Conservation (phyloP, 805 yeast species). For the Myxozyma vanderwaltii region DNA sequence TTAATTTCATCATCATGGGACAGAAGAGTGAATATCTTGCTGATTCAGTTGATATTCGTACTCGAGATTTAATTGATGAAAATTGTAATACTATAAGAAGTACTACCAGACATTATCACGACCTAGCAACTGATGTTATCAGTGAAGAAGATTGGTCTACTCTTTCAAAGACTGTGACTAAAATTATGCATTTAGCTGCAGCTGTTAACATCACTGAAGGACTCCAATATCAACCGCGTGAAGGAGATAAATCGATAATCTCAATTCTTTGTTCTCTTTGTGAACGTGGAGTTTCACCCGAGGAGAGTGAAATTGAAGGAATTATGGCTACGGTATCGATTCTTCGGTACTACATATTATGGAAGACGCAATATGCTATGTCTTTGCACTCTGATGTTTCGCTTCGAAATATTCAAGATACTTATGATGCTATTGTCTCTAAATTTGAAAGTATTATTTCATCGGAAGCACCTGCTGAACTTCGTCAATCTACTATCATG, state of each 20-base stretch:
- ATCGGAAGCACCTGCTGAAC: background rate
- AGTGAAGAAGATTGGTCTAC: background rate
- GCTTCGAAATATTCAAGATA: background rate
- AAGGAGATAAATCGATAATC: background rate
- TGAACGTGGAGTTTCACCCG: constrained; percentile 10
- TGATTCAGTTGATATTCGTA: constrained; percentile 17
- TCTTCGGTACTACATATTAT: constrained; percentile 20
- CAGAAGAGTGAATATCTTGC: constrained; percentile 15
- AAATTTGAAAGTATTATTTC: background rate
- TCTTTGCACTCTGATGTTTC: constrained; percentile 1
- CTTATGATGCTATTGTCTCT: background rate
- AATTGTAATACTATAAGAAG: background rate
- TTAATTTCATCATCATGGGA: constrained; percentile 15
- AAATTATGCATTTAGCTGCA: constrained; percentile 15
- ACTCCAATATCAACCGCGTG: constrained; percentile 6
- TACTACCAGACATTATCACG: background rate
- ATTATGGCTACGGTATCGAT: constrained; percentile 3
- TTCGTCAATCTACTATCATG: constrained; percentile 14
- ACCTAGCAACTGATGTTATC: constrained; percentile 11
- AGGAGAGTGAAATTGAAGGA: background rate
- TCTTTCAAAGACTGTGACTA: background rate
- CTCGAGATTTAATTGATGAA: constrained; percentile 24
- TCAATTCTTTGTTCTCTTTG: background rate
- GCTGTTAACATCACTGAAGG: constrained; percentile 14
- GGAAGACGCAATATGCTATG: constrained; percentile 23